Base-by-base conservation (phyloP, 106 monocot genomes). In the Platanthera zijinensis region DNA sequence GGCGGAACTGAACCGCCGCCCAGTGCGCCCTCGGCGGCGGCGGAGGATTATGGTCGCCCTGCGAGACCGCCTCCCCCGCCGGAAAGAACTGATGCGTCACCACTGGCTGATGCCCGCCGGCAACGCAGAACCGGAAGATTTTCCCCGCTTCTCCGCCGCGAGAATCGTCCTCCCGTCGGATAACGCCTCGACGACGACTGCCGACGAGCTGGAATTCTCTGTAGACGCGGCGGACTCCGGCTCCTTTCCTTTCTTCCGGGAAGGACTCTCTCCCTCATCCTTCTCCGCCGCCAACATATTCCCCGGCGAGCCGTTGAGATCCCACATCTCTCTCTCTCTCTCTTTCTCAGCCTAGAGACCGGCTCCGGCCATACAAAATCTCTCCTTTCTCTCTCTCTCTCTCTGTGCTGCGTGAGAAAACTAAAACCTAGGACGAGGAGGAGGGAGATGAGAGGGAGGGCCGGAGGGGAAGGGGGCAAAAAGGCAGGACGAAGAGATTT, bases 31-130 rank as follows among this genome's bases (percentile, higher is more conserved):
- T 73, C 45, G 83, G 75, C 18, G 22, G 39, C 4, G 3, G 49
- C 12, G 14, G 5, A 32, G 14, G 5, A 32, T 9, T 69, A 15
- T 47, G 50, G 50, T n/a, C 30, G 10, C 28, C 10, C 75, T 12
- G 52, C 75, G 18, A 57, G 21, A 45, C 67, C 52, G 48, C 21
- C 50, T 67, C 77, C 11, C 51, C 70, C 5, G 71, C 45, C 3
- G 88, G 90, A 19, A 90, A 90, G 79, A 90, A 85, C 87, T 90
- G 90, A 67, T 64, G 82, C 45, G 90, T 90, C 61, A 83, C 78
- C 21, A 51, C 45, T 15, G 70, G 45, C 48, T 21, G 48, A 46
- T 71, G 48, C 17, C 48, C 14, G 4, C 48, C 48, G n/a, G 70
- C 13, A 47, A 71, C 6, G 70, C 48, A 13, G 70, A 71, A 47